Evolutionary conservation across 352 stramenopile species (phyloP).

Genomic region (Pythium chondricola): DNA sequence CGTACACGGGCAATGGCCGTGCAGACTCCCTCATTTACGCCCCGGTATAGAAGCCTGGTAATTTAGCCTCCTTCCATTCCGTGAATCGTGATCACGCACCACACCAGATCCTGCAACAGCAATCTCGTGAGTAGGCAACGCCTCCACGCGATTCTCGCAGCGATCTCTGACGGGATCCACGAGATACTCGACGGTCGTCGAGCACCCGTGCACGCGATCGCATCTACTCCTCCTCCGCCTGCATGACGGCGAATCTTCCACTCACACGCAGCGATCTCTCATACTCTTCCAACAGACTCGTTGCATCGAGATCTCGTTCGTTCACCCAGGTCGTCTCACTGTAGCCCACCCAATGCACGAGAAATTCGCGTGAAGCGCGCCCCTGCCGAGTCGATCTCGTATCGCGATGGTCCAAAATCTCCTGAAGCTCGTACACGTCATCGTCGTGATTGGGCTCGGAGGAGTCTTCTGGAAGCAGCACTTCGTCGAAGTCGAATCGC

Average conservation of each 20-base stretch:
- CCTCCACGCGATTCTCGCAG: background rate
- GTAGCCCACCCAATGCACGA: slow-evolving; percentile 2
- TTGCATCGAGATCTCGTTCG: background rate
- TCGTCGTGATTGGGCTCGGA: background rate
- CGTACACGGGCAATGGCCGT: background rate
- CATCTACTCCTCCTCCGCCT: background rate
- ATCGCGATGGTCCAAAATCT: background rate
- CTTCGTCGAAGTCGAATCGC: slow-evolving; percentile 9
- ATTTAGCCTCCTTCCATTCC: too few relatives aligned
- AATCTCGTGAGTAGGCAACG: too few relatives aligned
- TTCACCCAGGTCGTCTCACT: background rate
- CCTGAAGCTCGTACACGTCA: slow-evolving; percentile 2
- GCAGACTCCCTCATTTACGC: background rate
- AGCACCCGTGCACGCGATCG: background rate
- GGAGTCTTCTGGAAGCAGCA: slow-evolving; percentile 7
- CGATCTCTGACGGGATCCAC: background rate
- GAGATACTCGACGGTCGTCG: too few relatives aligned
- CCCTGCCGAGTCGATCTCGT: background rate
- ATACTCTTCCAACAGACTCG: background rate
- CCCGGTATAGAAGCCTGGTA: too few relatives aligned
- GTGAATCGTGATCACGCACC: too few relatives aligned
- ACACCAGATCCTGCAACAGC: too few relatives aligned
- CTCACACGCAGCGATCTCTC: background rate
- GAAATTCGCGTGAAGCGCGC: background rate
- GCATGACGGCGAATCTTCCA: background rate